Conservation (phyloP, 768 basidiomycete species). For the Hypholoma fasciculare region DNA sequence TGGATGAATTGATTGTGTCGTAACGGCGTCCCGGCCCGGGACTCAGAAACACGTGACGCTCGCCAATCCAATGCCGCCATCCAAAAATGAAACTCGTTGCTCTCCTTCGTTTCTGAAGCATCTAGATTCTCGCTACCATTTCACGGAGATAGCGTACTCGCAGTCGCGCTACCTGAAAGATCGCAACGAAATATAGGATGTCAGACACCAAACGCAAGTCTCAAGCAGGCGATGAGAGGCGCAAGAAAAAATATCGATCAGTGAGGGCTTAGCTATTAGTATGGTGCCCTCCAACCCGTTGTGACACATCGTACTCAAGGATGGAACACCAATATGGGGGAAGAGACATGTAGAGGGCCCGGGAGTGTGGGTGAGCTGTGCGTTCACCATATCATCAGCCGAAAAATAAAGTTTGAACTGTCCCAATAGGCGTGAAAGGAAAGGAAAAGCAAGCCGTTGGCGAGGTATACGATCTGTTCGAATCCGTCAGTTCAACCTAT, state of each 20-base stretch:
- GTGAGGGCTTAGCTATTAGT: constrained; percentile 29
- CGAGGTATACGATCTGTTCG: constrained; percentile 79
- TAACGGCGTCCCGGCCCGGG: too few species aligned
- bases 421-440: constrained; percentile 60
- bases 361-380: constrained; percentile 83
- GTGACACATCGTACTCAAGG: constrained; percentile 35
- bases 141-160: too few species aligned
- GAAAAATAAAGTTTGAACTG: background rate
- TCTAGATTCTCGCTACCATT: too few species aligned
- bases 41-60: too few species aligned
- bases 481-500: constrained; percentile 50
- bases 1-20: too few species aligned
- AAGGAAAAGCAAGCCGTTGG: constrained; percentile 78
- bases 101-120: too few species aligned
- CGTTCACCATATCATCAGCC: constrained; percentile 14
- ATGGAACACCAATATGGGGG: constrained; percentile 67
- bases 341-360: constrained; percentile 75
- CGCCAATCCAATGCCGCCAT: too few species aligned
- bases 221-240: constrained; percentile 25
- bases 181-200: constrained; percentile 12
- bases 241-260: constrained; percentile 53
- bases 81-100: too few species aligned
- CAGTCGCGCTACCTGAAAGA: background rate
- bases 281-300: background rate
- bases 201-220: constrained; percentile 28